Percentiles rank a stretch among this genome's conserved stretches.
Conservation (phyloP, 768 basidiomycete genomes). For the Gelatoporia subvermispora region DNA sequence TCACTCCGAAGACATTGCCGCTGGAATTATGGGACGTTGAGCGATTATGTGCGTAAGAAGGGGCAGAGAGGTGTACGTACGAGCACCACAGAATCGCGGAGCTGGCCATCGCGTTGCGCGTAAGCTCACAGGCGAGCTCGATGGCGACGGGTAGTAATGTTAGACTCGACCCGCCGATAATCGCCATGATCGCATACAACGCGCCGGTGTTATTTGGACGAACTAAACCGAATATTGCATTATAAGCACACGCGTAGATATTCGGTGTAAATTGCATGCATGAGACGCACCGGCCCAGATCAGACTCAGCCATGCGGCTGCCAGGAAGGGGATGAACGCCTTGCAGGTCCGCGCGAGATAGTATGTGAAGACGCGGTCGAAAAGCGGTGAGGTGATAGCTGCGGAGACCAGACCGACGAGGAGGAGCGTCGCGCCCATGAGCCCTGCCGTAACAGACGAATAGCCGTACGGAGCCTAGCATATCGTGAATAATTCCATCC, state of each 20-base stretch:
- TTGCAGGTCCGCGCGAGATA: constrained; percentile 59
- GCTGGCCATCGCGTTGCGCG: constrained; percentile 74
- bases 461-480: constrained; percentile 69
- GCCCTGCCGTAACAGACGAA: constrained; percentile 54
- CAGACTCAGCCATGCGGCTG: constrained; percentile 61
- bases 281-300: constrained; percentile 69
- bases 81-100: constrained; percentile 73
- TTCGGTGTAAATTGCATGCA: neutral
- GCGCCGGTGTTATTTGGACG: constrained; percentile 54
- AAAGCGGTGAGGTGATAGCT: constrained; percentile 63
- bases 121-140: constrained; percentile 77
- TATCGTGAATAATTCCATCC: neutral
- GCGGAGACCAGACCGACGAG: constrained; percentile 70
- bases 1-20: constrained; percentile 59
- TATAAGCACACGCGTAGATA: neutral
- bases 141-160: constrained; percentile 72
- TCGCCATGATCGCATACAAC: constrained; percentile 60
- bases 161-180: constrained; percentile 63
- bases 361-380: constrained; percentile 79
- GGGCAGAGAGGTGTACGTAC: constrained; percentile 34
- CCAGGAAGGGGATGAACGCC: constrained; percentile 56
- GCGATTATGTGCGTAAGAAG: neutral
- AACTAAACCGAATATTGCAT: constrained; percentile 34
- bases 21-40: constrained; percentile 27
- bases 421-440: constrained; percentile 63